A percentile compares a stretch with the other conserved stretches of the same genome.
These are phyloP conservation scores for Tylopilus plumbeoviolaceoides DNA, from an alignment of 768 basidiomycete genomes.

Conservation along the genomic window DNA sequence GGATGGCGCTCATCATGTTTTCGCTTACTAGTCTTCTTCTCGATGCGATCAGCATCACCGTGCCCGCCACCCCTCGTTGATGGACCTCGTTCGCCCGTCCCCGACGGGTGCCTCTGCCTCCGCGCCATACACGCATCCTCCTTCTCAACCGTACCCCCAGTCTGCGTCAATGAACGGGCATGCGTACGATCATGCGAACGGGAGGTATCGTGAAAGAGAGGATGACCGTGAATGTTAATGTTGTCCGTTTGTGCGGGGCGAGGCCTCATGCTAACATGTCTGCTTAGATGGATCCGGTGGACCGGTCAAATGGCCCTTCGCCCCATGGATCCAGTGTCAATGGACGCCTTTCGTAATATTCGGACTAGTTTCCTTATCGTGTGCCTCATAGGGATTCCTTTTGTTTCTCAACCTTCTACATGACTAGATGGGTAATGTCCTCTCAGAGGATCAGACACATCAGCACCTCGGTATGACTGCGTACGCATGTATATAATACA, in stretches of 20 bases:
- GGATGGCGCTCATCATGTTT: neutral
- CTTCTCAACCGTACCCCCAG: slow-evolving; percentile 3
- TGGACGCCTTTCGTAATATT: slow-evolving; percentile 20
- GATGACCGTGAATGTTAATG: slow-evolving; percentile 15
- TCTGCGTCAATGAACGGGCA: slow-evolving; percentile 24
- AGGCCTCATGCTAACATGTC: neutral
- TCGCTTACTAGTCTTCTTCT: slow-evolving; percentile 25
- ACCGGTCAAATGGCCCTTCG: slow-evolving; percentile 18
- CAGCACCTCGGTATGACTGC: too few relatives aligned
- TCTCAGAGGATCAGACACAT: neutral
- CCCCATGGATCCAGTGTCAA: slow-evolving; percentile 22
- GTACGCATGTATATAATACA: neutral
- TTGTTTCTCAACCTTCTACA: too few relatives aligned
- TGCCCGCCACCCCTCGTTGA: slow-evolving; percentile 31
- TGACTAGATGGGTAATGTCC: neutral
- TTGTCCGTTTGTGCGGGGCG: neutral
- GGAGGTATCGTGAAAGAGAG: slow-evolving; percentile 26
- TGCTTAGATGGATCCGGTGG: slow-evolving; percentile 11
- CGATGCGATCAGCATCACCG: slow-evolving; percentile 31
- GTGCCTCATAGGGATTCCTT: neutral
- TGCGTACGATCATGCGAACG: slow-evolving; percentile 21
- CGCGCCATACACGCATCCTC: slow-evolving; percentile 15
- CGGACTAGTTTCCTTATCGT: neutral
- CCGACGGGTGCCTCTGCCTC: slow-evolving; percentile 20
- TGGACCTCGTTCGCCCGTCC: slow-evolving; percentile 29